Evolutionary conservation across 495 filamentous ascomycete genomes (phyloP).

Genomic region (Neurospora cerealis): DNA sequence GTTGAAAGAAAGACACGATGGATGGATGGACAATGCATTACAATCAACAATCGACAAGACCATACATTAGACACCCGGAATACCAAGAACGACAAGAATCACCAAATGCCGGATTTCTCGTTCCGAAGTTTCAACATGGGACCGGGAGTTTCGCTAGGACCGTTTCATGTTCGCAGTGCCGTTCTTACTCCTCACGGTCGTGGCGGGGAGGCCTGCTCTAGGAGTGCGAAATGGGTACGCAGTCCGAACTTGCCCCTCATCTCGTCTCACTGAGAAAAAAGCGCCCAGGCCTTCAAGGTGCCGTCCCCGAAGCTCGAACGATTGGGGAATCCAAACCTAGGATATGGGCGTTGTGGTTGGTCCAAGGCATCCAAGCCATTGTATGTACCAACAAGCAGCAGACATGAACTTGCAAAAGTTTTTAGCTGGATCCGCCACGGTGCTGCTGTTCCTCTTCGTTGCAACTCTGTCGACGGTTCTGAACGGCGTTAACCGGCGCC

Average conservation of each 20-base stretch:
- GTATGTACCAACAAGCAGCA: not conserved
- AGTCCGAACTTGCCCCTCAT: not conserved
- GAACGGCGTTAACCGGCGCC: not conserved
- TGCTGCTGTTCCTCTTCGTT: not conserved
- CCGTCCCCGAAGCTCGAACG: not conserved
- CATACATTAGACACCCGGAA: not conserved
- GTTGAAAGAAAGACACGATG: not conserved
- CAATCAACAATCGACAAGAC: not conserved
- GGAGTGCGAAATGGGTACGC: not conserved
- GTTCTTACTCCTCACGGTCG: not conserved
- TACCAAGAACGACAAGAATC: not conserved
- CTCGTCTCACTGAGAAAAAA: not conserved
- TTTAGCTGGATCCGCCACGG: not conserved
- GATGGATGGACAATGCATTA: not conserved
- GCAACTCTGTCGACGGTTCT: not conserved
- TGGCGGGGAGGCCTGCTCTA: not conserved
- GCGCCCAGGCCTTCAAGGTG: not conserved
- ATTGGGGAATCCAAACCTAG: not conserved
- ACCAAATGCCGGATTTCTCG: not conserved
- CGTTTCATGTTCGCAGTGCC: not conserved
- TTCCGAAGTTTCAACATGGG: not conserved
- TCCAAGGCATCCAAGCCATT: not conserved
- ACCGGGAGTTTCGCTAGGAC: not conserved
- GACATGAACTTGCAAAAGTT: not conserved
- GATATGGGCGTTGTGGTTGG: not conserved